Evolutionary conservation across 805 yeast species (phyloP), one percentile per base, ranked within the genome.

Genomic region (Sugiyamaella boreocaroliniensis): DNA sequence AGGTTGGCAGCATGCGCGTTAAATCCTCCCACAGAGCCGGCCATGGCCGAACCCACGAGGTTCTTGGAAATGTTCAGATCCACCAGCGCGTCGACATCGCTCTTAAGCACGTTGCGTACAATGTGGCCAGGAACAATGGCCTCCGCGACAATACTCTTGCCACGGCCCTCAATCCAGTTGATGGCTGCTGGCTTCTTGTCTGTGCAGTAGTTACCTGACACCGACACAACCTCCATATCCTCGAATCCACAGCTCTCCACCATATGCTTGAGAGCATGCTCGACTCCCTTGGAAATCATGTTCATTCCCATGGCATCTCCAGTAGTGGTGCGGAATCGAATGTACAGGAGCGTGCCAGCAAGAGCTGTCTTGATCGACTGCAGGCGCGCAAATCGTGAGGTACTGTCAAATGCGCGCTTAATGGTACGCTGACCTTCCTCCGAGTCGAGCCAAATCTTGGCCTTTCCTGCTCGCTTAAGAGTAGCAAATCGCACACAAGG

Each of bases 301-400:
- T 93, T 93, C 99, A 93, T 93, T 59, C 99, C 99, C 99, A 93
- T 93, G 16, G 99, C 99, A 75, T 93, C 99, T 70, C 99, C 99
- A 16, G 99, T 93, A 41, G 96, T 89, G n/a, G 99, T 95, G 68
- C 90, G 82, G 76, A 93, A 93, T 65, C 99, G 82, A 62, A 93
- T 85, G 64, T 80, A 93, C 62, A 93, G 76, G 61, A 86, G 76
- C 47, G 85, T 85, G 29, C 99, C 99, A 15, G 99, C 99, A 69
- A 92, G 75, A 2, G 98, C 95, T 15, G 97, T 89, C 69, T 89
- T 86, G 59, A 92, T 76, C 61, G 86, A 86, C 70, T 87, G 96
- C 64, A 93, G 79, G 65, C 97, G 82, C 15, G 99, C 99, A 73
- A 93, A 93, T 72, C 99, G 80, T 15, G 98, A 90, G 16, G 99